Base-by-base conservation (phyloP, 2,329 filamentous ascomycete genomes). In the Fusarium tjaetaba region DNA sequence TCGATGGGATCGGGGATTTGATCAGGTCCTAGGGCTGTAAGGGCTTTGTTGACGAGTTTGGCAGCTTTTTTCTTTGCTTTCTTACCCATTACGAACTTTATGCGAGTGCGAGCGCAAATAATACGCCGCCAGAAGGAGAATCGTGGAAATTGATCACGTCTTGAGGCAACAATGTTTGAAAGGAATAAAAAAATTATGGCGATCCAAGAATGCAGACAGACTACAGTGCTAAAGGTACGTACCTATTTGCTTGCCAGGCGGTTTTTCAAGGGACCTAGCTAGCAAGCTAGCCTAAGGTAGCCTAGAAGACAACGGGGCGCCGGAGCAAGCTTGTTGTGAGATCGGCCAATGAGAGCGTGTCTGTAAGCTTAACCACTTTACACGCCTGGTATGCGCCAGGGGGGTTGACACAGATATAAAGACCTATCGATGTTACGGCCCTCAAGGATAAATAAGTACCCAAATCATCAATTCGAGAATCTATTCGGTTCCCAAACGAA, bases 41-140 rank as follows among this genome's bases (percentile, higher is more conserved):
- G 73, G 61, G 65, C 32, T 55, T 73, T 71, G 48, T 65, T 46
- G 72, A 61, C 41, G 43, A 57, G 14, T 34, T 51, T 67, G n/a
- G 48, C 53, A 28, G 65, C 43, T 65, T 69, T 73, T 67, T 60
- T 76, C 53, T 70, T 74, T 46, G 62, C 32, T 58, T 71, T 73
- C 72, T 77, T 78, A 75, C 76, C 75, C 76, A 78, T 78, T n/a
- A n/a, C 67, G 51, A 16, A 13, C 57, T 41, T 61, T 34, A 13
- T 32, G 42, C 59, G 55, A 70, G 57, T 30, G 58, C 63, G 57
- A 72, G 61, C 65, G 73, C 61, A 48, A 43, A 14, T 9, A 49
- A 30, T 53, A 57, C 61, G 76, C 67, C 68, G 67, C 72, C 65
- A 30, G 7, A 24, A 46, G 41, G n/a, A n/a, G 16, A 30, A 34